Evolutionary conservation across 2,329 filamentous ascomycete genomes (phyloP).

Genomic region (Fusarium tupiense): DNA sequence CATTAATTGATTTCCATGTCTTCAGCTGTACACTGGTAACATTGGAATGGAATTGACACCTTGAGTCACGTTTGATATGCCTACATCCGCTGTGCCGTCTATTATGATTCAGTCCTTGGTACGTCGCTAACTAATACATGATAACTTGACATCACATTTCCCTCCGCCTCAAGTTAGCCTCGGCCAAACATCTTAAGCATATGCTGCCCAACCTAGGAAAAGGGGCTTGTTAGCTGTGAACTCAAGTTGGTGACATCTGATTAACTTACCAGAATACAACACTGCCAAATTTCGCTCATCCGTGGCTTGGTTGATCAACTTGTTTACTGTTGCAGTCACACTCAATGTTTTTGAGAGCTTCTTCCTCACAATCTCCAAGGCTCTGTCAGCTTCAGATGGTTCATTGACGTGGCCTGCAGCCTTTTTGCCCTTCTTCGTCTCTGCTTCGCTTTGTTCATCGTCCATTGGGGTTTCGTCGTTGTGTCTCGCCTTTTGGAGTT

Average conservation of each 20-base stretch:
- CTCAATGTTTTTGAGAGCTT: conserved; percentile 95
- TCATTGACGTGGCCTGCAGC: conserved; percentile 58
- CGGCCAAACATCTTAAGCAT: conserved; percentile 48
- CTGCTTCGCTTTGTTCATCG: conserved; percentile 52
- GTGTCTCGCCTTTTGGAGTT: conserved; percentile 70
- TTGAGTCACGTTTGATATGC: neutral
- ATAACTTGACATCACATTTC: neutral
- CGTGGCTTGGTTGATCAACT: conserved; percentile 93
- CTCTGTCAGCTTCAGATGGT: conserved; percentile 84
- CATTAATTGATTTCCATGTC: neutral
- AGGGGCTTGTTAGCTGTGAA: conserved; percentile 32
- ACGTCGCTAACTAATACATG: neutral
- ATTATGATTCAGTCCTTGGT: neutral
- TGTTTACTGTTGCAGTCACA: conserved; percentile 94
- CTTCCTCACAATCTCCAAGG: conserved; percentile 92
- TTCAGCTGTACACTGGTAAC: neutral
- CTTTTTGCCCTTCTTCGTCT: conserved; percentile 53
- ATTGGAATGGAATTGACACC: neutral
- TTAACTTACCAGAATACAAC: conserved; percentile 76
- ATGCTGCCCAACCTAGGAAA: conserved; percentile 56
- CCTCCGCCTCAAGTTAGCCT: neutral
- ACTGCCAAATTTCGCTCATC: conserved; percentile 93
- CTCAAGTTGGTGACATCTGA: neutral
- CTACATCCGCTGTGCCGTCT: neutral
- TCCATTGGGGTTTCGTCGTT: conserved; percentile 55